Conservation (phyloP, 495 filamentous ascomycete genomes). For the Apiosordaria backusii region DNA sequence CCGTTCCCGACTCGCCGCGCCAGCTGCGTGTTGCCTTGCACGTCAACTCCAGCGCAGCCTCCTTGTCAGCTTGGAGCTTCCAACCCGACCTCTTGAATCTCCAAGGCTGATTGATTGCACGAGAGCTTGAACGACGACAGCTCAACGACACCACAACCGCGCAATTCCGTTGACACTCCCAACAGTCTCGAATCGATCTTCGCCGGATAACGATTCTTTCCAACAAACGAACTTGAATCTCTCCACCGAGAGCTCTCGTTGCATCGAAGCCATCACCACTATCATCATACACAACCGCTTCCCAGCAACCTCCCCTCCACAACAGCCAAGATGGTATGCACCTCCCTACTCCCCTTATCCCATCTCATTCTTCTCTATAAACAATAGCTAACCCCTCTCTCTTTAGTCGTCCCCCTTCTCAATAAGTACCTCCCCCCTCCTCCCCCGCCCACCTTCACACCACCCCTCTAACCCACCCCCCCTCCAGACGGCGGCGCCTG, state of each 20-base stretch:
- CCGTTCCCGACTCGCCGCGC: slow-evolving; percentile 30
- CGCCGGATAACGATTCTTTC: not conserved
- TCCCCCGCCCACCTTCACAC: slow-evolving; percentile 10
- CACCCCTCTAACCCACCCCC: slow-evolving; percentile 12
- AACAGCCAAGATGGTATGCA: slow-evolving; percentile 27
- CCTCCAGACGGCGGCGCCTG: slow-evolving; percentile 84
- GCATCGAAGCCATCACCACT: slow-evolving; percentile 9
- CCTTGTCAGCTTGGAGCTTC: slow-evolving; percentile 25
- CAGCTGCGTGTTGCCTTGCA: slow-evolving; percentile 44
- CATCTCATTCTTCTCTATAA: not conserved
- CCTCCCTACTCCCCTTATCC: not conserved
- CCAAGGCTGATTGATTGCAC: slow-evolving; percentile 6
- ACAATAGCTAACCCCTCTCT: not conserved
- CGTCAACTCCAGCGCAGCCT: slow-evolving; percentile 15
- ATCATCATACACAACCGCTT: slow-evolving; percentile 2
- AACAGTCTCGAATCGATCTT: not conserved
- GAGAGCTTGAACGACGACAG: slow-evolving; percentile 18
- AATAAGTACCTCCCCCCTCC: slow-evolving; percentile 60
- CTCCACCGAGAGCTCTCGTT: not conserved
- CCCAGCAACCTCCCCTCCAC: not conserved
- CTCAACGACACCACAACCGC: slow-evolving; percentile 8
- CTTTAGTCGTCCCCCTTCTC: slow-evolving; percentile 73
- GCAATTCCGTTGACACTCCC: not conserved
- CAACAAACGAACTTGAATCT: not conserved
- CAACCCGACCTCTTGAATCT: slow-evolving; percentile 13